These are phyloP conservation scores for Puccinellia tenuiflora DNA, from an alignment of 176 grass and related monocot species.

Conservation along the genomic window DNA sequence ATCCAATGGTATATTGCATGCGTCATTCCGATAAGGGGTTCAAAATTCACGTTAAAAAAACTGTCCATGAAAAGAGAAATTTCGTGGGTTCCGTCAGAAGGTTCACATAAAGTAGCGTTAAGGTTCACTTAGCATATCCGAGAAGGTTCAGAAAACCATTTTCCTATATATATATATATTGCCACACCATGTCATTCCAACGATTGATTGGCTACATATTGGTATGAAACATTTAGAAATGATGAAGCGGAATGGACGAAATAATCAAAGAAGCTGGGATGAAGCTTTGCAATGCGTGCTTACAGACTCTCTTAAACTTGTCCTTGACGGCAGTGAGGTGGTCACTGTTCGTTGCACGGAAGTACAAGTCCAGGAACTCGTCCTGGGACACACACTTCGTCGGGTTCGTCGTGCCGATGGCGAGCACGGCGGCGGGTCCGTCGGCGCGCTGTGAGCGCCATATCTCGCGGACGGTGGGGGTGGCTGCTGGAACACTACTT, in stretches of 20 bases:
- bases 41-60: no score
- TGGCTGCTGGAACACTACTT: not conserved
- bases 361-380: conserved; percentile 64
- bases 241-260: not conserved
- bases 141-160: no score
- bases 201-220: no score
- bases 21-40: no score
- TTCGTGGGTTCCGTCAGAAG: no score
- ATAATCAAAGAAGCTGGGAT: not conserved
- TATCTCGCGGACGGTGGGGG: not conserved
- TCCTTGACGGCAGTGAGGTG: conserved; percentile 66
- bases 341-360: conserved; percentile 73
- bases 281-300: not conserved
- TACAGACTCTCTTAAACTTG: conserved; percentile 61
- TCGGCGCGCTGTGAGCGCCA: conserved; percentile 38
- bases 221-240: no score
- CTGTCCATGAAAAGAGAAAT: no score
- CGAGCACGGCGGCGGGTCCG: conserved; percentile 54
- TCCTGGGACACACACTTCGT: conserved; percentile 34
- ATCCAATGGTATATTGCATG: no score
- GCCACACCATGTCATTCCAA: no score
- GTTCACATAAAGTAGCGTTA: no score
- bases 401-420: conserved; percentile 70
- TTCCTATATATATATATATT: no score
- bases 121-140: no score